Base-by-base conservation (phyloP, 139 green algal species). In the Spirogloea muscicola region DNA sequence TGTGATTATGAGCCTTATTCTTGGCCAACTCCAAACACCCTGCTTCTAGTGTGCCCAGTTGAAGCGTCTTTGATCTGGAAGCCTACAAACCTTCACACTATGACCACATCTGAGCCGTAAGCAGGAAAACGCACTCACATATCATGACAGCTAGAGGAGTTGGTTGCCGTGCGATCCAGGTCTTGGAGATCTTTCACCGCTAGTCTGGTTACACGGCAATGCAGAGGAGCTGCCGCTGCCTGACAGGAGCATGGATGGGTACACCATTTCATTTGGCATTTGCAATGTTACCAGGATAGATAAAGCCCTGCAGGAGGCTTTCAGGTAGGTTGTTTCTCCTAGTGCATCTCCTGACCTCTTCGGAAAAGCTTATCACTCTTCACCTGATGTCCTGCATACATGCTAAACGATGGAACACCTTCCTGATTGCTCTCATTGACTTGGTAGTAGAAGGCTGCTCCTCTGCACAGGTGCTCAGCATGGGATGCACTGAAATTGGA, bases 211-310 rank as follows among this genome's bases (percentile, higher is more conserved):
- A 42, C 77, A 91, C 49, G 93, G 89, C 40, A 90, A 97, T 74
- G 94, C 94, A 1, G 92, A 98, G 87, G 18, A 60, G 25, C 84
- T 99, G 42, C 87, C 90, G 1, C 92, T 97, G 34, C 49, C 75
- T 0, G 85, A 93, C 39, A 59, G 55, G 31, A 77, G 33, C 25
- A 87, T 97, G 37, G 94, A 99, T 77, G 79, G 72, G 0, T 98
- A 97, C 88, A 97, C 94, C 34, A 91, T 99, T 10, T 91, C 93
- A 0, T 99, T 99, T 73, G 94, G 94, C 39, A 96, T 99, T 55
- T 86, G 94, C 39, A 99, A 99, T 75, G 89, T 97, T 9, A 97
- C 94, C 1, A 68, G 93, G 79, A 79, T 89, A 0, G 59, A 84
- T 2, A 84, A 82, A 1, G 94, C 91, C 0, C 84, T 99, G 78